Evolutionary conservation across 177 flowering plant species (phyloP).

Genomic region (Vitis hybrid): DNA sequence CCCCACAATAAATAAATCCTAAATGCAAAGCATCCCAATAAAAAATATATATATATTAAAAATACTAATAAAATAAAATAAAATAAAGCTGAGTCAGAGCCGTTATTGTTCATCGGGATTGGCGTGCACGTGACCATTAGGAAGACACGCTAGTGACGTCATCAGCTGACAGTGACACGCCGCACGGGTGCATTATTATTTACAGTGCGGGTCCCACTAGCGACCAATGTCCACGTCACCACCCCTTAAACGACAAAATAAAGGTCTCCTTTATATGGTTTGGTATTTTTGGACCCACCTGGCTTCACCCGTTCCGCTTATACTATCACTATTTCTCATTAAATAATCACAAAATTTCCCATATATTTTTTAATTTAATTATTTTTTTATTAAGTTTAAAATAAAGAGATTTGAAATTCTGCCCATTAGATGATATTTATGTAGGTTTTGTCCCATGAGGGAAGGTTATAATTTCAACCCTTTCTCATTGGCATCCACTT

Average conservation of each 20-base stretch:
- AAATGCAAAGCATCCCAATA: too few relatives aligned
- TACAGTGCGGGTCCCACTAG: conserved; percentile 11
- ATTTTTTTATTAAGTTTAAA: too few relatives aligned
- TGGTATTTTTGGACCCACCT: neutral
- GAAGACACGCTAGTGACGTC: neutral
- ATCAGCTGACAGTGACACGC: conserved; percentile 14
- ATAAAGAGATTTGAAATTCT: too few relatives aligned
- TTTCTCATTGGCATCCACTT: too few relatives aligned
- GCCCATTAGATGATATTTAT: too few relatives aligned
- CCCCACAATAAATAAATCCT: too few relatives aligned
- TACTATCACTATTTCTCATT: neutral
- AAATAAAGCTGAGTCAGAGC: neutral
- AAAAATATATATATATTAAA: neutral
- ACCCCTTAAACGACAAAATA: conserved; percentile 20
- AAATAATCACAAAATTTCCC: too few relatives aligned
- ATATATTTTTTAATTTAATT: too few relatives aligned
- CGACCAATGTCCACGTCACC: conserved; percentile 12
- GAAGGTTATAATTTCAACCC: too few relatives aligned
- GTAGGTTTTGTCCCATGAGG: too few relatives aligned
- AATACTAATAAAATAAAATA: neutral
- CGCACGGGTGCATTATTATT: conserved; percentile 22
- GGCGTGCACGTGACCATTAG: conserved; percentile 22
- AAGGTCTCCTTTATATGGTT: conserved; percentile 7
- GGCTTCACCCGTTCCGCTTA: neutral
- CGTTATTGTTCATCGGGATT: conserved; percentile 11